These are phyloP conservation scores for Zasmidium cellare DNA, from an alignment of 2,329 filamentous ascomycete species.

Conservation along the genomic window DNA sequence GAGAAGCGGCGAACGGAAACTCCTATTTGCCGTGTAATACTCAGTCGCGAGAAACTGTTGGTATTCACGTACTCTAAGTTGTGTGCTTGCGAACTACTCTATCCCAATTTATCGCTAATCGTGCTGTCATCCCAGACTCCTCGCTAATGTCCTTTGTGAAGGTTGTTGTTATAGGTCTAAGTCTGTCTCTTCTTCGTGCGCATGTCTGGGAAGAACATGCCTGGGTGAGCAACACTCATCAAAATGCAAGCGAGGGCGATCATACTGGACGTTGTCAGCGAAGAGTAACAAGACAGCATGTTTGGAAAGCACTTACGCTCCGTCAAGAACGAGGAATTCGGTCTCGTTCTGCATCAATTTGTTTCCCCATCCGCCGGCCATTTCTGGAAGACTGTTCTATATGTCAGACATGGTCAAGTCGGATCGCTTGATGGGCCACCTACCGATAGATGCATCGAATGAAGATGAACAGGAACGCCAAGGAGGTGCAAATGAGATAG, in stretches of 20 bases:
- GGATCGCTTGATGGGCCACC: not conserved
- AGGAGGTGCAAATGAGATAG: slow-evolving; percentile 56
- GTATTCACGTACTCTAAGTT: not conserved
- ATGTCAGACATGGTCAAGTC: slow-evolving; percentile 24
- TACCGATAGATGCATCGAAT: slow-evolving; percentile 63
- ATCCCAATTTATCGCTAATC: not conserved
- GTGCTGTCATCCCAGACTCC: not conserved
- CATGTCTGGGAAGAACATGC: slow-evolving; percentile 42
- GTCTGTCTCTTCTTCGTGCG: not conserved
- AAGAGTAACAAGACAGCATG: slow-evolving; percentile 31
- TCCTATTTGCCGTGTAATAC: not conserved
- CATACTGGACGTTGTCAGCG: slow-evolving; percentile 34
- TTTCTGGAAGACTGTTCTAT: slow-evolving; percentile 44
- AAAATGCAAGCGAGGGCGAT: slow-evolving; percentile 43
- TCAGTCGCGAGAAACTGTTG: not conserved
- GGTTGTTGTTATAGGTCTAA: too few species aligned
- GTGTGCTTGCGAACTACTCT: not conserved
- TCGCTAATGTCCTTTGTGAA: not conserved
- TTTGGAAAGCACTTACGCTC: slow-evolving; percentile 32
- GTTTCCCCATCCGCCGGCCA: slow-evolving; percentile 53
- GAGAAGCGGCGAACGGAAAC: not conserved
- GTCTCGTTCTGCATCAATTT: slow-evolving; percentile 48
- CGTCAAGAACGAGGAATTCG: slow-evolving; percentile 50
- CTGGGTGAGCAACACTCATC: slow-evolving; percentile 48
- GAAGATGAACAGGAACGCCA: slow-evolving; percentile 65